Base-by-base conservation (phyloP, 2,329 filamentous ascomycete species). In the Arthroderma sp. region DNA sequence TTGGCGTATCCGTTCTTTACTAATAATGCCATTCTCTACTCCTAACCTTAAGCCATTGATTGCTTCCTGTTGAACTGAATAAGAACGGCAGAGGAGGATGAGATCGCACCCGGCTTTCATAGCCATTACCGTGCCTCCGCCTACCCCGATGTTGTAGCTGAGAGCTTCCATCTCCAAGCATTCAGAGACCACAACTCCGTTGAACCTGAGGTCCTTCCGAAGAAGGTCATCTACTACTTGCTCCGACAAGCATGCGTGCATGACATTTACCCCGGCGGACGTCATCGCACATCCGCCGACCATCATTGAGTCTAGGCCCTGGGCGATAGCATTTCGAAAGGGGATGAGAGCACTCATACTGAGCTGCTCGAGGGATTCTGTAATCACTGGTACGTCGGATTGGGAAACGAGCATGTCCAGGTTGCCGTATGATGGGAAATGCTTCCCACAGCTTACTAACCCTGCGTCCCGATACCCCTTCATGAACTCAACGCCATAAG, bases 111-210 rank as follows among this genome's bases (percentile, higher is more conserved):
- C 91, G 30, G 91, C 89, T 61, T 94, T 91, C 42, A 95, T 85
- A 3, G 91, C 91, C 87, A 95, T 95, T 54, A 96, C 86, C 0
- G 89, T 94, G 8, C 91, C 91, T 36, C 91, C 89, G 53, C 89
- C 87, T 11, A 98, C 87, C n/a, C 89, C 89, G 41, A 96, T 91
- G 55, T 95, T 93, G 58, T 94, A 85, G 51, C 86, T 91, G 6
- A 96, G 74, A 0, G 88, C 87, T 57, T 95, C 88, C 89, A 96
- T 96, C 61, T 95, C 89, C 5, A 96, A 68, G 53, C 89, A 96
- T 59, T 96, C 89, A 0, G 88, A 95, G 41, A 96, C 86, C 27
- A 91, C 87, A 2, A 96, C 88, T 1, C 89, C 89, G 41, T 85
- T 77, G 55, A 96, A 96, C 2, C 83, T 83, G 27, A 96, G 74